Base-by-base conservation (phyloP, 2,329 filamentous ascomycete genomes). In the Shiraia sp. region DNA sequence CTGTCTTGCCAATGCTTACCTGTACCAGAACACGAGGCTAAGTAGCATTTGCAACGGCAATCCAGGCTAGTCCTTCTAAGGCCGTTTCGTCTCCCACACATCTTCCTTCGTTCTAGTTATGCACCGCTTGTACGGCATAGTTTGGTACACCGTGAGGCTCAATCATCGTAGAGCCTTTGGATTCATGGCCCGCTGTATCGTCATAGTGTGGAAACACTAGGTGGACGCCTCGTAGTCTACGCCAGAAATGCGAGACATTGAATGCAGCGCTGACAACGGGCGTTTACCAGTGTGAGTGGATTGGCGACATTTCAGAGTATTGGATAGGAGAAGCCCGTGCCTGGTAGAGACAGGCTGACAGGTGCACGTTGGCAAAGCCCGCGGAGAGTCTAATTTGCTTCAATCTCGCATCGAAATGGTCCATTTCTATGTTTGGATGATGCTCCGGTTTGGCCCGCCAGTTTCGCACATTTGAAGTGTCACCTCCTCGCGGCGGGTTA, bases 381-480 rank as follows among this genome's bases (percentile, higher is more conserved):
- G 38, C 44, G 49, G 44, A 40, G 40, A 50, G n/a, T 43, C 41
- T 25, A 29, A 26, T 36, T 25, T 54, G 41, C 46, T 40, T 52
- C 45, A 38, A 51, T 43, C 41, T 44, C 10, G 53, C 55, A 49
- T 49, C 17, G 49, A 47, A 42, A 40, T 53, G 49, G 54, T 51
- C 54, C 59, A 53, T 49, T 44, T 52, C 49, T 57, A 47, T 52
- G 49, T 57, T 59, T 57, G 53, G 59, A 48, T 39, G 39, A 32
- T 49, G 38, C 49, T 54, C 55, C 55, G 59, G 51, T 32, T 43
- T 48, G 62, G 42, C 57, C 61, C 60, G 58, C 60, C 60, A 46
- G 44, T 42, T 46, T 66, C 51, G 63, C 50, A 69, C 66, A 57
- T 46, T 36, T 44, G 36, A 43, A 52, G 61, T 65, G 53, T 66